Evolutionary conservation across 495 filamentous ascomycete genomes (phyloP), one percentile per base, ranked within the genome.

Genomic region (Penicillium odoratum): DNA sequence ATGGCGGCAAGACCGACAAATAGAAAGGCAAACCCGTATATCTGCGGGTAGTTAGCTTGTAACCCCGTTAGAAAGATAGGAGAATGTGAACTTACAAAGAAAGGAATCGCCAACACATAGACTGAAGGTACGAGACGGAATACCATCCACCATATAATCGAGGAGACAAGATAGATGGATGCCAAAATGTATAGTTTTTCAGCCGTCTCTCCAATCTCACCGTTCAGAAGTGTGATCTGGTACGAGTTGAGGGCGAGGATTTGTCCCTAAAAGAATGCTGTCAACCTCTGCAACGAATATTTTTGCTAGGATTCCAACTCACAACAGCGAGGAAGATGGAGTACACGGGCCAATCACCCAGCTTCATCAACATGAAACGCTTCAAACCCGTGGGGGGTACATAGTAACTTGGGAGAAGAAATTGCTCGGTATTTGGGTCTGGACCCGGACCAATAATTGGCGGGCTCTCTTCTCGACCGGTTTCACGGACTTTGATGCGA

Each of bases 171-270:
- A 63, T 90, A 90, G n/a, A 84, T 83, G 3, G 76, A 81, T 0
- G 85, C 85, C 29, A 88, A 81, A 50, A 81, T 80, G 72, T 90
- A 90, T 10, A 89, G 78, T 67, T 86, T 84, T 36, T 81, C 72
- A 3, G 85, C 82, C 9, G 79, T 81, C 61, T 89, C 74, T 48
- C 82, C 85, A 33, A 85, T 74, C 61, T 86, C 79, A 16, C 87
- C 87, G 0, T 82, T 84, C 6, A 90, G 74, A 18, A 90, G 76
- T 5, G 84, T 87, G 68, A 90, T 86, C 62, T 90, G 87, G 70
- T 89, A 90, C 0, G 83, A 87, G 69, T 87, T 88, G 38, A 85
- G 83, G 0, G 87, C 85, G 29, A 90, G 82, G 60, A 90, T 82
- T 60, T 90, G 87, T 18, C 84, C 85, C 38, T 40, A 40, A 40